Base-by-base conservation (phyloP, 768 basidiomycete species). In the Xerocomus brunneocitrinus region DNA sequence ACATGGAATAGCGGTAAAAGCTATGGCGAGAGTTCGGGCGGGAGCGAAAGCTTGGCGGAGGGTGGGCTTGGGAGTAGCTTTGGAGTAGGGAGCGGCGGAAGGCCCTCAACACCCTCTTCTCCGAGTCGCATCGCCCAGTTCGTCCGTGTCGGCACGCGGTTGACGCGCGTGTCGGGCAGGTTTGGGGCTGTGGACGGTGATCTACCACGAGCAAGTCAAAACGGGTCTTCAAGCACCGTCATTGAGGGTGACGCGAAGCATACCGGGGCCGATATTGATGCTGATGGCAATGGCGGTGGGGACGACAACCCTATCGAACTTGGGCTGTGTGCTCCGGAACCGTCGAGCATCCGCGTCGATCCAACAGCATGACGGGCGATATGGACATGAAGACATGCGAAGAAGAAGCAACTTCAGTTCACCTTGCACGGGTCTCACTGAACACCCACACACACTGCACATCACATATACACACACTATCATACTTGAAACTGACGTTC, bases 241-340 rank as follows among this genome's bases (percentile, higher is more conserved):
- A 3, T 22, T 5, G 31, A 8, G 9, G 45, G 16, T 28, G 45
- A 22, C 16, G 9, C 31, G 31, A 46, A 46, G 19, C 31, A 19
- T 3, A 16, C 3, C 28, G 8, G 9, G 5, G n/a, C 5, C 16
- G 16, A 30, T 44, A 2, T n/a, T n/a, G 46, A 10, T 25, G 34
- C 24, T 6, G 41, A 22, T 22, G 30, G 31, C 16, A 28, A 31
- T 19, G 9, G 2, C n/a, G 13, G 0, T 1, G 14, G 1, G 8
- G 22, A 45, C 9, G 16, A 46, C 39, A 30, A 53, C 41, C 38
- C 42, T 22, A 34, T 54, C 31, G 61, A 66, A 49, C 58, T 63
- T 19, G 52, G 48, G n/a, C 14, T 54, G 12, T 52, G 28, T 14
- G 40, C 8, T 30, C 52, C 61, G 5, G 5, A 48, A n/a, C 50